A percentile compares a stretch with the other conserved stretches of the same genome.
Evolutionary conservation across 2,329 filamentous ascomycete genomes (phyloP).

Genomic region (Botrytis fragariae): DNA sequence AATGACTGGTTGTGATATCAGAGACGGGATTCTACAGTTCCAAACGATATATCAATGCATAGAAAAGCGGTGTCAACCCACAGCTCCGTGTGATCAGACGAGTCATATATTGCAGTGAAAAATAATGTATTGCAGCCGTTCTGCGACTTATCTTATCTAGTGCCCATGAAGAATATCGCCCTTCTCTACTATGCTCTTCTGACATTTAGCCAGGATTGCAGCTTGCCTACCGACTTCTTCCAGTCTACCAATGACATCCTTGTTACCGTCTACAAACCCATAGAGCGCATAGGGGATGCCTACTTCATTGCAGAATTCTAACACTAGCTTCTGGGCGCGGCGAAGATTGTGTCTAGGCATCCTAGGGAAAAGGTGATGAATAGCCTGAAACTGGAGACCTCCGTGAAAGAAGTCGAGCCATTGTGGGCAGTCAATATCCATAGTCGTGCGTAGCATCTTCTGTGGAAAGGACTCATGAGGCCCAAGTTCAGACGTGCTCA

Average conservation of each 20-base stretch:
- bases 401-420: slow-evolving; percentile 92
- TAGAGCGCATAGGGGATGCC: slow-evolving; percentile 83
- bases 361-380: slow-evolving; percentile 82
- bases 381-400: slow-evolving; percentile 83
- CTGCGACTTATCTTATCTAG: slow-evolving; percentile 17
- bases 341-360: slow-evolving; percentile 84
- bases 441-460: slow-evolving; percentile 87
- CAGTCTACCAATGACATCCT: slow-evolving; percentile 72
- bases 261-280: slow-evolving; percentile 81
- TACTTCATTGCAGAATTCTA: slow-evolving; percentile 78
- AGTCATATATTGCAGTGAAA: not conserved
- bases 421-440: slow-evolving; percentile 84
- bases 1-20: not conserved
- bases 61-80: not conserved
- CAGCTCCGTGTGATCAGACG: not conserved
- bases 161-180: slow-evolving; percentile 33
- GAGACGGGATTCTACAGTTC: not conserved
- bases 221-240: slow-evolving; percentile 79
- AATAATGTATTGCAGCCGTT: not conserved
- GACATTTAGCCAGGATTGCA: slow-evolving; percentile 72
- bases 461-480: slow-evolving; percentile 84
- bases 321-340: slow-evolving; percentile 68
- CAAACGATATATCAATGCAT: not conserved
- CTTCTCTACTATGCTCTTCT: slow-evolving; percentile 45
- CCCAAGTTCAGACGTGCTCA: slow-evolving; percentile 86